These are phyloP conservation scores for Chytridium lagenaria DNA, from an alignment of 371 early-diverging fungal species.

Conservation along the genomic window DNA sequence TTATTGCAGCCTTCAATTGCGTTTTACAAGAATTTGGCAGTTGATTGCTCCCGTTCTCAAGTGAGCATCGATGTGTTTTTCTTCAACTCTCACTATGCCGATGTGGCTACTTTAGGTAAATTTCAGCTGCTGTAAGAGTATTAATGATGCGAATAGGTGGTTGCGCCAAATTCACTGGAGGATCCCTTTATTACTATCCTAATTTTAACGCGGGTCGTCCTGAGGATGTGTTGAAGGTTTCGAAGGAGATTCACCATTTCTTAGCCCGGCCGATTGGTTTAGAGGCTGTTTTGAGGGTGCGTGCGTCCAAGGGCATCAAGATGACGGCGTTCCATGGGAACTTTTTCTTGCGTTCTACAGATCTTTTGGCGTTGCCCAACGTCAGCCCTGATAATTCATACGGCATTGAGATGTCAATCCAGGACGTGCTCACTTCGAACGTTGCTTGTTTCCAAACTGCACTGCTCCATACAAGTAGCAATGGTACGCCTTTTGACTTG, in stretches of 20 bases:
- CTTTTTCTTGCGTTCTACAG: constrained; percentile 95
- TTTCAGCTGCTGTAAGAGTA: no score
- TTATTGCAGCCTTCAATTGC: constrained; percentile 80
- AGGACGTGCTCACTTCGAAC: constrained; percentile 79
- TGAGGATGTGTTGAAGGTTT: constrained; percentile 88
- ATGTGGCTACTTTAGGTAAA: constrained; percentile 88
- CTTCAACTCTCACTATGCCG: constrained; percentile 87
- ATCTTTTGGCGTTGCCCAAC: constrained; percentile 91
- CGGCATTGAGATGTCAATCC: constrained; percentile 87
- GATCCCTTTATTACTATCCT: constrained; percentile 94
- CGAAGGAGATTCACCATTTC: constrained; percentile 84
- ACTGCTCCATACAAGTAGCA: constrained; percentile 82
- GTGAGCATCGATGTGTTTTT: constrained; percentile 93
- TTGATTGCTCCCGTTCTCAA: constrained; percentile 89
- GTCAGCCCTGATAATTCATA: constrained; percentile 95
- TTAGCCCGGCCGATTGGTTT: constrained; percentile 86
- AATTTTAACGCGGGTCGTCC: constrained; percentile 87
- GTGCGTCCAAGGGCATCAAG: constrained; percentile 88
- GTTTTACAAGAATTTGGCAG: constrained; percentile 95
- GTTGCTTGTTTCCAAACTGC: constrained; percentile 97
- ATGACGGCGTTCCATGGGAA: constrained; percentile 94
- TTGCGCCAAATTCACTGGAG: constrained; percentile 92
- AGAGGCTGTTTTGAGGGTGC: constrained; percentile 95
- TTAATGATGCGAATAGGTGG: no score
- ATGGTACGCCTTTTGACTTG: constrained; percentile 39